Evolutionary conservation across 768 basidiomycete species (phyloP).

Genomic region (Suillus placidus): DNA sequence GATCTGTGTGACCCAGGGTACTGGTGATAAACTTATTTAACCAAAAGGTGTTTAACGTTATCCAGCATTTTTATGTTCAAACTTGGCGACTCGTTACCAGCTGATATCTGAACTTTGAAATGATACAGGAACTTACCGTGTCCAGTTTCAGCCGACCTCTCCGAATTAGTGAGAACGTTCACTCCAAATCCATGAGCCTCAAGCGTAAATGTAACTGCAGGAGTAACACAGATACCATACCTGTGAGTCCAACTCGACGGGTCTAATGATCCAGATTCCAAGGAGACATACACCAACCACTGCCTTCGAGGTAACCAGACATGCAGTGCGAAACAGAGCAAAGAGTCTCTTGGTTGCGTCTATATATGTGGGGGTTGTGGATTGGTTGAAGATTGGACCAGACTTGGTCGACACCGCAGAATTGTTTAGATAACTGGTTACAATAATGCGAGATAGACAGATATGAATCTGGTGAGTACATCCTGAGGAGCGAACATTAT

Average conservation of each 20-base stretch:
- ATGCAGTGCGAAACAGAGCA: not conserved
- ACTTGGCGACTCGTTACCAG: not conserved
- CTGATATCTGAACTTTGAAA: not conserved
- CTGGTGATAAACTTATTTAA: not conserved
- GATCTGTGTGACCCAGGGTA: too few relatives aligned
- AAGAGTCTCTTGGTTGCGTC: not conserved
- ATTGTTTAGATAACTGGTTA: too few relatives aligned
- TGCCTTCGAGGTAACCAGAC: not conserved
- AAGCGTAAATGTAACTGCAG: not conserved
- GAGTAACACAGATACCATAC: not conserved
- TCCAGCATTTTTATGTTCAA: not conserved
- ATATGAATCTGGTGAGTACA: not conserved
- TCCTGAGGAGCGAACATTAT: not conserved
- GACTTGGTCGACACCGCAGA: not conserved
- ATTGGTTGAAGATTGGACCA: constrained; percentile 2
- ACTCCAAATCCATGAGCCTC: not conserved
- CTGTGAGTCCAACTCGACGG: not conserved
- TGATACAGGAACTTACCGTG: not conserved
- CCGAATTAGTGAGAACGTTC: not conserved
- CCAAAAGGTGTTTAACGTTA: not conserved
- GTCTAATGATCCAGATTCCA: not conserved
- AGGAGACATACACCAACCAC: not conserved
- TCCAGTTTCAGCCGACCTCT: not conserved
- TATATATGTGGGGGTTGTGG: not conserved
- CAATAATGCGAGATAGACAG: not conserved